Evolutionary conservation across 164 flowering plant genomes (phyloP).

Genomic region (Echeveria elegans): DNA sequence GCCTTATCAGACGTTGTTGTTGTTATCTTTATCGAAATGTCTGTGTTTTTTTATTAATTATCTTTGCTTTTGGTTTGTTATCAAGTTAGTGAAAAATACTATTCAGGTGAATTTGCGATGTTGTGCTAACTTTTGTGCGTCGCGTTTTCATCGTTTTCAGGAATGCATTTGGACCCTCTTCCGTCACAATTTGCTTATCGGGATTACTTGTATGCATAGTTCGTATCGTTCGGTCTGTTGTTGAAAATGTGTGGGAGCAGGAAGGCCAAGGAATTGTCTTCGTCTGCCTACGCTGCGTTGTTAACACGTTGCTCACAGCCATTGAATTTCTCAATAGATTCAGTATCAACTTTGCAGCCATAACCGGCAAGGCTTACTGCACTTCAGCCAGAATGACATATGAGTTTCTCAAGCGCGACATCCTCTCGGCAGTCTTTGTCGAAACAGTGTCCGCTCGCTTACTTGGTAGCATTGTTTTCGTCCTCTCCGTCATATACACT

Average conservation of each 20-base stretch:
- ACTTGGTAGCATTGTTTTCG: constrained; percentile 51
- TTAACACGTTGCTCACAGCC: constrained; percentile 43
- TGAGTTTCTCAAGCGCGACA: constrained; percentile 71
- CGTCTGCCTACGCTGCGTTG: constrained; percentile 54
- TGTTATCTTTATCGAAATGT: background rate
- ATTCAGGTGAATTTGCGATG: background rate
- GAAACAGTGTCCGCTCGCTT: constrained; percentile 73
- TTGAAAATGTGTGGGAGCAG: constrained; percentile 61
- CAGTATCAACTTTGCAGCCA: constrained; percentile 77
- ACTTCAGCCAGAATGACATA: constrained; percentile 77
- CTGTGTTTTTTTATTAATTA: background rate
- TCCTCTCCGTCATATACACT: constrained; percentile 63
- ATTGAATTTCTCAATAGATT: constrained; percentile 76
- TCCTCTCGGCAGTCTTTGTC: constrained; percentile 72
- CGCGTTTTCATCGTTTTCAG: constrained; percentile 25
- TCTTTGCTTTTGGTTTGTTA: background rate
- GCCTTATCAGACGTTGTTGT: too few relatives aligned
- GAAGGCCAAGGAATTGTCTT: constrained; percentile 50
- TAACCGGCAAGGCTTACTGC: constrained; percentile 78
- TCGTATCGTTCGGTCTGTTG: constrained; percentile 60
- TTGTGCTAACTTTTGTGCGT: background rate
- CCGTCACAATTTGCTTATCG: constrained; percentile 71
- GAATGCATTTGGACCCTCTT: constrained; percentile 74
- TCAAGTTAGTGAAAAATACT: background rate
- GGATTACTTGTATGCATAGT: constrained; percentile 53